phyloP scores from a whole-genome alignment of 2,329 filamentous ascomycete species.

The Corynespora cassiicola region DNA sequence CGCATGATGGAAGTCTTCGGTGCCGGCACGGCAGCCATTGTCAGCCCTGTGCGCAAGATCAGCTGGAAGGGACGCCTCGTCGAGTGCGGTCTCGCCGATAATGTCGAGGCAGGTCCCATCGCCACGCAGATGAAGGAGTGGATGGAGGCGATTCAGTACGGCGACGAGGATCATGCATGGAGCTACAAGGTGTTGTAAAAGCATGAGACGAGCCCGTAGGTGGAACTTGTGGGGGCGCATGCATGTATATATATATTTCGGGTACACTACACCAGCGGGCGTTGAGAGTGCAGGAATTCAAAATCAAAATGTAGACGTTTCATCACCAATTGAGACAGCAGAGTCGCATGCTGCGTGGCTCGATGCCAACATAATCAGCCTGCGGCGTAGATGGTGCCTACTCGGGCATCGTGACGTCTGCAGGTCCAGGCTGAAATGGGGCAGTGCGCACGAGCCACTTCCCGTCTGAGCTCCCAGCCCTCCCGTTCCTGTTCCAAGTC shows the following conservation, averaged over 20 bases:
- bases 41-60: conserved; percentile 87
- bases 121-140: conserved; percentile 90
- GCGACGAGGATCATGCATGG: conserved; percentile 85
- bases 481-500: conserved; percentile 18
- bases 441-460: no score
- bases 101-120: conserved; percentile 87
- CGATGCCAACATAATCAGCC: no score
- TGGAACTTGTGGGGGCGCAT: no score
- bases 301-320: no score
- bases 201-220: background rate
- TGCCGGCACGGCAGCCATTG: conserved; percentile 90
- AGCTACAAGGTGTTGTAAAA: conserved; percentile 50
- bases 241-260: conserved; percentile 4
- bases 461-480: conserved; percentile 16
- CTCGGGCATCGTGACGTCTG: no score
- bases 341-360: no score
- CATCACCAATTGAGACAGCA: no score
- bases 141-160: conserved; percentile 96
- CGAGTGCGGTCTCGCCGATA: conserved; percentile 79
- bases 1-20: conserved; percentile 93
- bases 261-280: conserved; percentile 5
- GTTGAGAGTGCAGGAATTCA: conserved; percentile 2
- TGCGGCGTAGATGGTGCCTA: no score
- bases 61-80: conserved; percentile 85
- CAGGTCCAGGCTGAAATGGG: no score